phyloP scores from a whole-genome alignment of 225 moss, liverwort and hornwort species.

The Ulota crispa region DNA sequence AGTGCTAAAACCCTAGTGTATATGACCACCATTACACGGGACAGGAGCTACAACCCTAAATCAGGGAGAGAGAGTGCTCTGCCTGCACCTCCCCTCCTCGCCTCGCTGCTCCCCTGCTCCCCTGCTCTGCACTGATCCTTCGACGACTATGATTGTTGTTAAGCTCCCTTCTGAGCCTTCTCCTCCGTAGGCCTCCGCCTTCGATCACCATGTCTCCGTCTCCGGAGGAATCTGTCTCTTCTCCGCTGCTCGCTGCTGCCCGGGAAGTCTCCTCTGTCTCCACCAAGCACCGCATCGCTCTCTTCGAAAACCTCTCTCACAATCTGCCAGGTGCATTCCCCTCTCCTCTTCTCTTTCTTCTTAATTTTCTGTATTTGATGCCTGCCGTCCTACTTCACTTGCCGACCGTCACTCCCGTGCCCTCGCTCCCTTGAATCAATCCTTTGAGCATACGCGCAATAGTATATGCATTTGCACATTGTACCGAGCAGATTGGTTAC shows the following conservation, averaged over 20 bases:
- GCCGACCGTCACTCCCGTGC: neutral
- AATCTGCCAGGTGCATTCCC: constrained; percentile 26
- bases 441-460: neutral
- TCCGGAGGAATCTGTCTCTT: constrained; percentile 5
- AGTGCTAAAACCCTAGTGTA: constrained; percentile 24
- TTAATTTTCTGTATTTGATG: neutral
- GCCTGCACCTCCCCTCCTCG: neutral
- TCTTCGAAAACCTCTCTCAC: constrained; percentile 53
- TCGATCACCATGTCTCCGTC: constrained; percentile 28
- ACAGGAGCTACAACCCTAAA: constrained; percentile 11
- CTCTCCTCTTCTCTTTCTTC: neutral
- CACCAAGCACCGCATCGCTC: constrained; percentile 58
- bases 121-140: constrained; percentile 16
- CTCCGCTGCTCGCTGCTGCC: constrained; percentile 45
- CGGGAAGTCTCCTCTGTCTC: constrained; percentile 66
- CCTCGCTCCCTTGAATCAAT: neutral
- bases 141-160: constrained; percentile 18
- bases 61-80: neutral
- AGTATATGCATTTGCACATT: constrained; percentile 2
- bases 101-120: neutral
- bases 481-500: neutral
- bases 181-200: neutral
- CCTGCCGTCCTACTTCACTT: neutral
- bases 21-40: neutral
- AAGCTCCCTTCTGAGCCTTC: neutral